Conservation (phyloP, 2,329 filamentous ascomycete genomes). For the Phialophora chinensis region DNA sequence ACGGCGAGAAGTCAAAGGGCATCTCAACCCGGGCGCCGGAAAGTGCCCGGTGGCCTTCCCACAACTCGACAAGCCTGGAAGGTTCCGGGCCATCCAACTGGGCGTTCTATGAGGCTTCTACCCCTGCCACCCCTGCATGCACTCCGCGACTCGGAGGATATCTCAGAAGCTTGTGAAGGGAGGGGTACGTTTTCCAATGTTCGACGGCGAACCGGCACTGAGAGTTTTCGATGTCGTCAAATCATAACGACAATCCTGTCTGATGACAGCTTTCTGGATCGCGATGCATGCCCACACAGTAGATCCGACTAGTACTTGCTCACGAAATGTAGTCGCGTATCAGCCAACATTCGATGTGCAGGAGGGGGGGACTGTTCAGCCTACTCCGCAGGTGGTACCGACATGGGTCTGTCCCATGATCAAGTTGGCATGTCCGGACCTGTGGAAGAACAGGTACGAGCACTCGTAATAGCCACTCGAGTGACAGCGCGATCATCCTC, state of each 20-base stretch:
- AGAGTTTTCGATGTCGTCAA: not conserved
- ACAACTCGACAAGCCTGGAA: not conserved
- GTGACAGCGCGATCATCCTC: not conserved
- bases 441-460: not conserved
- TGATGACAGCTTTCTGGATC: not conserved
- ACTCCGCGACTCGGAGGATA: conserved; percentile 9
- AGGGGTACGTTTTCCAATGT: not conserved
- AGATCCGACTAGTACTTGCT: not conserved
- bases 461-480: not conserved
- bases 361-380: no score
- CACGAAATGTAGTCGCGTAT: not conserved
- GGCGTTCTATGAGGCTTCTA: not conserved
- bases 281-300: not conserved
- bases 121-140: conserved; percentile 9
- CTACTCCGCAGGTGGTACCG: not conserved
- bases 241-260: not conserved
- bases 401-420: not conserved
- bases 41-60: conserved; percentile 19
- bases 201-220: not conserved
- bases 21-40: conserved; percentile 1
- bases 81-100: not conserved
- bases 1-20: not conserved
- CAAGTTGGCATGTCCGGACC: not conserved
- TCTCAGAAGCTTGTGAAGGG: not conserved
- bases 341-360: not conserved